A percentile compares a stretch with the other conserved stretches of the same genome.
Evolutionary conservation across 495 filamentous ascomycete genomes (phyloP).

Genomic region (Mycothermus thermophilus): DNA sequence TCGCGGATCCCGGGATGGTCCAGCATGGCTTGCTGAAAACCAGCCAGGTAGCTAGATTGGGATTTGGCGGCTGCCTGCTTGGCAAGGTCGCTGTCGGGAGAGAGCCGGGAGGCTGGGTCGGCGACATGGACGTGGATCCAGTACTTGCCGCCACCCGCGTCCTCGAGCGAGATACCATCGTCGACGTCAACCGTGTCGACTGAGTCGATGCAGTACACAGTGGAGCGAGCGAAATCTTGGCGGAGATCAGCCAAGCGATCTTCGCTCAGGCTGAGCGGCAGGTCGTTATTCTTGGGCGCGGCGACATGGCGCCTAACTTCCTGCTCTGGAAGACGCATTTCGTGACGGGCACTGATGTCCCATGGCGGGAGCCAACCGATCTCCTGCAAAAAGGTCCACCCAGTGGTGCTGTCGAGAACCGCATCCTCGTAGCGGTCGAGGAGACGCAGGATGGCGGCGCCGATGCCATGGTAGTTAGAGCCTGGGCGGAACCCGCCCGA

Average conservation of each 20-base stretch:
- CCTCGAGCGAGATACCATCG: constrained; percentile 74
- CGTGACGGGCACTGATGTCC: constrained; percentile 57
- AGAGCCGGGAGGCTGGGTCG: constrained; percentile 80
- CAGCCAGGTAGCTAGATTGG: constrained; percentile 61
- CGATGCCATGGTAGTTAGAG: constrained; percentile 43
- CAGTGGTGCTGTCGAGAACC: constrained; percentile 39
- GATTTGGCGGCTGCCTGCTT: constrained; percentile 49
- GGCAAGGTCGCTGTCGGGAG: constrained; percentile 41
- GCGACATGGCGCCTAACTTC: constrained; percentile 30
- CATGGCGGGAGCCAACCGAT: constrained; percentile 69
- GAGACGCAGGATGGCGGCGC: constrained; percentile 58
- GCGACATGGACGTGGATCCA: constrained; percentile 89
- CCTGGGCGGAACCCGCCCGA: constrained; percentile 33
- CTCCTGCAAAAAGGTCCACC: constrained; percentile 68
- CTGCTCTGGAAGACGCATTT: constrained; percentile 40
- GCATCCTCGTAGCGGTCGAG: constrained; percentile 52
- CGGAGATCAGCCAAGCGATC: constrained; percentile 45
- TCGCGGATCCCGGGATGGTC: constrained; percentile 38
- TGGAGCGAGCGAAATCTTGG: constrained; percentile 53
- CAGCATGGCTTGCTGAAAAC: constrained; percentile 65
- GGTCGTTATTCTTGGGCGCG: constrained; percentile 18
- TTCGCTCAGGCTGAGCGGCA: not conserved
- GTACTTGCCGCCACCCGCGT: constrained; percentile 42
- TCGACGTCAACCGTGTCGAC: constrained; percentile 64
- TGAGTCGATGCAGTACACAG: constrained; percentile 76